Conservation (phyloP, 73 alveolate genomes). For the Paramecium pentaurelia region DNA sequence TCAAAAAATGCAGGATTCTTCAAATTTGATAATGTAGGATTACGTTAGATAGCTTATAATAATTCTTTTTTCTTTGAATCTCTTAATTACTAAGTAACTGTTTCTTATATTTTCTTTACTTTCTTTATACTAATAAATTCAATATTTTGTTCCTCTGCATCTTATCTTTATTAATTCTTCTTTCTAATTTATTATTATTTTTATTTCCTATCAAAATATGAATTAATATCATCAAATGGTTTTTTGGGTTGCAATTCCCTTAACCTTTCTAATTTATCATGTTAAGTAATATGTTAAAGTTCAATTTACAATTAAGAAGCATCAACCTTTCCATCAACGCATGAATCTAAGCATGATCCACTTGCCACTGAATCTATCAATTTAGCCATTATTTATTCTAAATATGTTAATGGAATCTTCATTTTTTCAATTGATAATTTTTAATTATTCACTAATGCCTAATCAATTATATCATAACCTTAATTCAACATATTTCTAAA, state of each 20-base stretch:
- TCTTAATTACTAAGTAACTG: background rate
- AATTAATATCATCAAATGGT: constrained; percentile 28
- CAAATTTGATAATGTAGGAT: background rate
- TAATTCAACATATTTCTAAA: background rate
- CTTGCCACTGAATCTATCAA: background rate
- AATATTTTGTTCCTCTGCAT: background rate
- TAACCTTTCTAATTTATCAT: background rate
- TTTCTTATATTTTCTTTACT: background rate
- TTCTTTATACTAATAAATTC: background rate
- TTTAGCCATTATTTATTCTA: constrained; percentile 2
- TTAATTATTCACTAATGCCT: background rate
- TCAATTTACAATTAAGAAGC: background rate
- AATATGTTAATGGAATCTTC: constrained; percentile 1
- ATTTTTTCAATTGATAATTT: background rate
- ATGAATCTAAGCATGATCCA: background rate
- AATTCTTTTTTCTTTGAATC: constrained; percentile 8
- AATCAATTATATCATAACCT: constrained; percentile 23
- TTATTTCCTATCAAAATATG: background rate
- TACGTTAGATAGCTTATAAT: background rate
- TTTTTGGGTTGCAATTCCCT: constrained; percentile 2
- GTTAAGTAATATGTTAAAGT: background rate
- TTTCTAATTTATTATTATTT: background rate
- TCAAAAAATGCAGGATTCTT: background rate
- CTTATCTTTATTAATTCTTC: background rate
- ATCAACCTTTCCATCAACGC: background rate